Evolutionary conservation across 2,329 filamentous ascomycete genomes (phyloP).

Genomic region (Scedosporium aurantiacum): DNA sequence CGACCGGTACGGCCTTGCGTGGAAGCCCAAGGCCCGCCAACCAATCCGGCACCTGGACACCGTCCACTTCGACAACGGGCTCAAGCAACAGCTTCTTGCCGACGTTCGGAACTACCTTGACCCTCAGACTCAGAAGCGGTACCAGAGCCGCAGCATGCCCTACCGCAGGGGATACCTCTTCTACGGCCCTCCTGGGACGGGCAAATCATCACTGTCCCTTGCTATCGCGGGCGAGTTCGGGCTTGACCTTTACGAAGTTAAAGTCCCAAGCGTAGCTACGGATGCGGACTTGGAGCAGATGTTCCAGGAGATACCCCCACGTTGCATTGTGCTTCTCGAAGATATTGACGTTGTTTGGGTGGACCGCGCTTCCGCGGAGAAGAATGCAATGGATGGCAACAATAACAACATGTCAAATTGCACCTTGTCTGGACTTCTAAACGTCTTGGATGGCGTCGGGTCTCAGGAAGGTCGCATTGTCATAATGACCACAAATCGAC

Average conservation of each 20-base stretch:
- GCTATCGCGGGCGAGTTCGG: slow-evolving; percentile 60
- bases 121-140: slow-evolving; percentile 61
- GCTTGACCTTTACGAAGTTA: slow-evolving; percentile 62
- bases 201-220: slow-evolving; percentile 63
- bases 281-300: slow-evolving; percentile 55
- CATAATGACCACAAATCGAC: slow-evolving; percentile 53
- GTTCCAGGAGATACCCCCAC: slow-evolving; percentile 55
- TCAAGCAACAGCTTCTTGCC: slow-evolving; percentile 47
- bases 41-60: slow-evolving; percentile 51
- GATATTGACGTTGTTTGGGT: slow-evolving; percentile 66
- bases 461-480: slow-evolving; percentile 51
- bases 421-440: slow-evolving; percentile 68
- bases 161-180: slow-evolving; percentile 78
- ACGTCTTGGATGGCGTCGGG: slow-evolving; percentile 68
- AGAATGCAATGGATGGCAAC: slow-evolving; percentile 15
- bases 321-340: slow-evolving; percentile 64
- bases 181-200: slow-evolving; percentile 71
- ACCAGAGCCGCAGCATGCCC: slow-evolving; percentile 71
- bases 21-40: slow-evolving; percentile 36
- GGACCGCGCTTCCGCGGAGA: slow-evolving; percentile 42
- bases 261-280: slow-evolving; percentile 52
- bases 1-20: slow-evolving; percentile 32
- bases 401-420: slow-evolving; percentile 30
- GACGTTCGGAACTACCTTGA: slow-evolving; percentile 54
- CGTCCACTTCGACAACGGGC: slow-evolving; percentile 50